Conservation (phyloP, 306 rosid genomes). For the Fagus sylvatica region DNA sequence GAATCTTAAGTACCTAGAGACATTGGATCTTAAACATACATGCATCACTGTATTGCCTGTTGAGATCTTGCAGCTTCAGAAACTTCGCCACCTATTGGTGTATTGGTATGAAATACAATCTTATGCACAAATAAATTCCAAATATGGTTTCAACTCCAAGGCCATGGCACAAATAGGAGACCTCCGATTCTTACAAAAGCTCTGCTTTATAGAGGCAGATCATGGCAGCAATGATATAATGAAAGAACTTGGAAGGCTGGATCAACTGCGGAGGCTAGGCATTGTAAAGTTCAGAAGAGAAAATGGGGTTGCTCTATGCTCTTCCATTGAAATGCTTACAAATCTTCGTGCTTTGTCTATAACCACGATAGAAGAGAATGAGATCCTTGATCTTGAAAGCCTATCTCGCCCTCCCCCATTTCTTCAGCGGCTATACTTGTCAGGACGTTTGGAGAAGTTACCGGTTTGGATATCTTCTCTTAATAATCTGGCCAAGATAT, state of each 20-base stretch:
- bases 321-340: slow-evolving; percentile 25
- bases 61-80: slow-evolving; percentile 26
- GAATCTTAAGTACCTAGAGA: slow-evolving; percentile 39
- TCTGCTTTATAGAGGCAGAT: slow-evolving; percentile 31
- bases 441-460: slow-evolving; percentile 30
- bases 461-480: slow-evolving; percentile 43
- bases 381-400: slow-evolving; percentile 26
- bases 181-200: slow-evolving; percentile 39
- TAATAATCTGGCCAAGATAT: slow-evolving; percentile 18
- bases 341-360: slow-evolving; percentile 28
- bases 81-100: slow-evolving; percentile 35
- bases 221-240: slow-evolving; percentile 8
- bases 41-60: slow-evolving; percentile 29
- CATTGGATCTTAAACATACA: slow-evolving; percentile 38
- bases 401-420: slow-evolving; percentile 27
- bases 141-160: slow-evolving; percentile 22
- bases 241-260: slow-evolving; percentile 33
- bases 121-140: slow-evolving; percentile 13
- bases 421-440: slow-evolving; percentile 36
- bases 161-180: slow-evolving; percentile 24
- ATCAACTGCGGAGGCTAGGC: slow-evolving; percentile 37
- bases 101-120: slow-evolving; percentile 3
- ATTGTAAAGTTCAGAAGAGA: slow-evolving; percentile 24
- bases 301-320: slow-evolving; percentile 33
- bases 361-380: slow-evolving; percentile 23